Conservation (phyloP, 495 filamentous ascomycete species). For the Talaromyces borbonicus region DNA sequence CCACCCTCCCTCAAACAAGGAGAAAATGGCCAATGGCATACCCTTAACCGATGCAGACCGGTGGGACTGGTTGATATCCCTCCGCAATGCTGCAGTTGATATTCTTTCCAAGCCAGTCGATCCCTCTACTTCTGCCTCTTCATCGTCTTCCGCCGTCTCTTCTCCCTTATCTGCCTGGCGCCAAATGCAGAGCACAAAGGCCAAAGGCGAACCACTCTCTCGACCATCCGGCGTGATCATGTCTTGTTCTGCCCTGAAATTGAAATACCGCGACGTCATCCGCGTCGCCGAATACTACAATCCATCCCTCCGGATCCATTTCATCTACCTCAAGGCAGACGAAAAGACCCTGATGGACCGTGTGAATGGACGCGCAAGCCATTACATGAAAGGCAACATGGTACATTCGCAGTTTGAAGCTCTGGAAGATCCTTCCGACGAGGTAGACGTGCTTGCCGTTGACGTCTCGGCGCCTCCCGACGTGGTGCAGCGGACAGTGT, state of each 20-base stretch:
- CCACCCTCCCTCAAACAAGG: conserved; percentile 74
- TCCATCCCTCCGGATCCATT: conserved; percentile 73
- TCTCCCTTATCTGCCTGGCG: too few species aligned
- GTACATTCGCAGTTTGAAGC: conserved; percentile 84
- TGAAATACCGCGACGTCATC: conserved; percentile 96
- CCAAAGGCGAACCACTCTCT: conserved; percentile 10
- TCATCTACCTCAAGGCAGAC: conserved; percentile 77
- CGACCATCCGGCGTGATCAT: conserved; percentile 73
- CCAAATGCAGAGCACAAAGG: too few species aligned
- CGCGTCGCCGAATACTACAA: conserved; percentile 74
- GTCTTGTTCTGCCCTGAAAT: conserved; percentile 92
- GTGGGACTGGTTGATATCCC: conserved; percentile 93
- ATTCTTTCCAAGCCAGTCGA: conserved; percentile 50
- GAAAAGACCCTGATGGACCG: conserved; percentile 66
- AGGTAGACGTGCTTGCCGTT: conserved; percentile 76
- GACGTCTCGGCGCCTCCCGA: conserved; percentile 60
- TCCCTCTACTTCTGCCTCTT: too few species aligned
- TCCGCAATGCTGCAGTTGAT: conserved; percentile 70
- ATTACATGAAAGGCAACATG: conserved; percentile 98
- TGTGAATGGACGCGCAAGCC: conserved; percentile 61
- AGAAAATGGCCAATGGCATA: conserved; percentile 83
- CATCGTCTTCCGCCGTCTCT: too few species aligned
- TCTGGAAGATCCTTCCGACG: conserved; percentile 72
- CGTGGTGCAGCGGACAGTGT: conserved; percentile 56
- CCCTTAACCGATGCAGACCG: conserved; percentile 91